Evolutionary conservation across 75 land plant genomes (phyloP).

Genomic region (Selaginella moellendorffii): DNA sequence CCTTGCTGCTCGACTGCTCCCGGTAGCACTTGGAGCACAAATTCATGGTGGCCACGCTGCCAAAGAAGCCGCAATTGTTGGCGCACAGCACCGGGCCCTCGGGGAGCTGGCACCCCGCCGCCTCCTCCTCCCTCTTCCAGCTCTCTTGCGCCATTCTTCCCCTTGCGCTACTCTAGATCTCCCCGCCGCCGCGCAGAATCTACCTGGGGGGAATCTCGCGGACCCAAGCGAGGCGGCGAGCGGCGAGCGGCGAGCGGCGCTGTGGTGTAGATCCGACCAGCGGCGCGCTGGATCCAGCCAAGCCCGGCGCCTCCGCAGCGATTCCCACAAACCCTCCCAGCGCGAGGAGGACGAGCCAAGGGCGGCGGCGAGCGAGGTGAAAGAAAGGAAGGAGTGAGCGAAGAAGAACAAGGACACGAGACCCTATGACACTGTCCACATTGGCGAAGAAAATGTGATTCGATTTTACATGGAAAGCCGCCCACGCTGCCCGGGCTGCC

Average conservation of each 20-base stretch:
- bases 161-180: no score
- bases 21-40: conserved; percentile 63
- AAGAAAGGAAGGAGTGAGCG: no score
- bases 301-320: neutral
- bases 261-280: neutral
- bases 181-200: no score
- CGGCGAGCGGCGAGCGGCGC: no score
- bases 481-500: neutral
- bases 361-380: no score
- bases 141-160: neutral
- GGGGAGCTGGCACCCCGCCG: conserved; percentile 27
- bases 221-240: neutral
- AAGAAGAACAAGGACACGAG: neutral
- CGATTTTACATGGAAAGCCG: neutral
- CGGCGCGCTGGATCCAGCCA: neutral
- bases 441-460: neutral
- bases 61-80: conserved; percentile 53
- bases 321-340: no score
- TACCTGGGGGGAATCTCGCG: no score
- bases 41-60: conserved; percentile 36
- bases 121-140: conserved; percentile 20
- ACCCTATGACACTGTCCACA: no score
- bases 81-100: conserved; percentile 32
- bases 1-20: conserved; percentile 25
- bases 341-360: no score